Percentiles rank a stretch among this genome's conserved stretches.
Evolutionary conservation across 768 basidiomycete genomes (phyloP).

Genomic region (Tulasnella sp.): DNA sequence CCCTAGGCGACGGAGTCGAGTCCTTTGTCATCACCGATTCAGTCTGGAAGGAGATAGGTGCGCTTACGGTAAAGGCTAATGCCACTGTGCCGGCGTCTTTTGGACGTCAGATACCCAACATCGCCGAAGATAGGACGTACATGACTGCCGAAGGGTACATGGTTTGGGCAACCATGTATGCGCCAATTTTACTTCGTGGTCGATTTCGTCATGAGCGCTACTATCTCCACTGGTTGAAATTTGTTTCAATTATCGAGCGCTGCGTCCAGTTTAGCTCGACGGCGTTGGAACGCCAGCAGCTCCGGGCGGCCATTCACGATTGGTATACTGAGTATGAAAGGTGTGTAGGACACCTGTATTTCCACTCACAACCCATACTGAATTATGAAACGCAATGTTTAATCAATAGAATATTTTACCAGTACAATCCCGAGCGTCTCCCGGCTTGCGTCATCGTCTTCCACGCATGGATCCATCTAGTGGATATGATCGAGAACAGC

Average conservation of each 20-base stretch:
- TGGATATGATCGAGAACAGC: background rate
- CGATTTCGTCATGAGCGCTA: constrained; percentile 40
- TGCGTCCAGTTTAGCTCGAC: background rate
- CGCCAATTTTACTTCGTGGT: constrained; percentile 41
- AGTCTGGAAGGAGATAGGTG: constrained; percentile 46
- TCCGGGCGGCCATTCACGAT: too few relatives aligned
- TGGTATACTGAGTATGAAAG: constrained; percentile 5
- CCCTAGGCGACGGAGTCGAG: too few relatives aligned
- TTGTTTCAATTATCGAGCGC: background rate
- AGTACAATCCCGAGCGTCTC: constrained; percentile 34
- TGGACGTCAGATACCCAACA: constrained; percentile 40
- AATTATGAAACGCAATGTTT: background rate
- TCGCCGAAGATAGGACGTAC: constrained; percentile 35
- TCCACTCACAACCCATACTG: background rate
- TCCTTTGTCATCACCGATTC: too few relatives aligned
- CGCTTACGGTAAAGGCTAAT: constrained; percentile 38
- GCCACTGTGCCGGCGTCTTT: constrained; percentile 42
- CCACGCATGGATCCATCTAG: background rate
- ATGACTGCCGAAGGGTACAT: constrained; percentile 44
- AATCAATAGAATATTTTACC: constrained; percentile 44
- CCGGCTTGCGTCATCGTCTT: too few relatives aligned
- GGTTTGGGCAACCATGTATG: constrained; percentile 45
- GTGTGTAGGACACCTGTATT: background rate
- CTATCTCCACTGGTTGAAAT: constrained; percentile 33
- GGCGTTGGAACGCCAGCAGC: too few relatives aligned